Evolutionary conservation across 805 yeast species (phyloP), one percentile per base, ranked within the genome.

Genomic region (Millerozyma miso): DNA sequence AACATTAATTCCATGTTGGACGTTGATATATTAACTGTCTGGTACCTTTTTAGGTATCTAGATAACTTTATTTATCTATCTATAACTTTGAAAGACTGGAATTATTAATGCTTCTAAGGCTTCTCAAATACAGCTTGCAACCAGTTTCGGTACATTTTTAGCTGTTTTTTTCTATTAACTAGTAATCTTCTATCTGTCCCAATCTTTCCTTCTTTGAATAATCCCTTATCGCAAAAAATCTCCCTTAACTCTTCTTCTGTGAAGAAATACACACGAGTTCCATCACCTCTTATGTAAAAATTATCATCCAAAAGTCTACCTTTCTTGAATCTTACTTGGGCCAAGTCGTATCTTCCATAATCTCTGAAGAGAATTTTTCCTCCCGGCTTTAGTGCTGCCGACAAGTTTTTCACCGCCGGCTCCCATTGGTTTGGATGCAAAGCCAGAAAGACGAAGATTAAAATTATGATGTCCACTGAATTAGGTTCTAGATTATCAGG

Each of bases 121-220:
- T 16, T 36, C 44, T 46, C 75, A 60, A 91, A 91, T 19, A 88
- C 89, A 1, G 93, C 98, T 67, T 93, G 99, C 43, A 93, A 67
- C 99, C 99, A 93, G 45, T 89, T 87, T 56, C 99, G 74, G 61
- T 88, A 93, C 99, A 93, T 93, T 65, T 93, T 93, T 50, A 93
- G 67, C 62, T 85, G 85, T 59, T 91, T 83, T 66, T 91, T 90
- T 56, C 99, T 76, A 62, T 93, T 93, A 18, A 93, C 97, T 50
- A 93, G 70, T 53, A 93, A 71, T 54, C 99, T 71, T 60, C 97
- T 77, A 67, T 93, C 99, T 1, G 95, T 85, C 1, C 87, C 98
- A 33, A 93, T 83, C 59, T 77, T 83, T 33, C 71, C 76, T 49
- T 86, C 91, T n/a, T 57, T 61, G 55, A 91, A 88, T 15, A 71